phyloP scores from a whole-genome alignment of 2,329 filamentous ascomycete species.

The Claviceps monticola region DNA sequence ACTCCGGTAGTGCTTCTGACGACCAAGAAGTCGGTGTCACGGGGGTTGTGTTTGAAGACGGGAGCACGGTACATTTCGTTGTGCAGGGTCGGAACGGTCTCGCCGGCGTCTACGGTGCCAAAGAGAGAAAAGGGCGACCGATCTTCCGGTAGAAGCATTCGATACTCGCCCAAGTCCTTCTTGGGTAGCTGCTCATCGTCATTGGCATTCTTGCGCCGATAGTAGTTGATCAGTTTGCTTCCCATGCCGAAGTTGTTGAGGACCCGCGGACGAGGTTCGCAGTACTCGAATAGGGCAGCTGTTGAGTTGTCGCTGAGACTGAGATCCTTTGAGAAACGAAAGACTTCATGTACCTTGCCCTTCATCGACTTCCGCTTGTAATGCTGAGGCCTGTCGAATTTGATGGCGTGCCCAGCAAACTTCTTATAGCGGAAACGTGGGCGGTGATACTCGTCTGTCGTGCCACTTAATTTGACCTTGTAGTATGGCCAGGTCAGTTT shows the following conservation, averaged over 20 bases:
- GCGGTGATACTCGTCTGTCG: constrained; percentile 69
- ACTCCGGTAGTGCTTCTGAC: constrained; percentile 68
- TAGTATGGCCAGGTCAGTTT: constrained; percentile 95
- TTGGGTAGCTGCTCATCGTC: constrained; percentile 68
- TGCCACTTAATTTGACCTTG: constrained; percentile 66
- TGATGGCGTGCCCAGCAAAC: constrained; percentile 51
- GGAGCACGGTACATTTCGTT: constrained; percentile 94
- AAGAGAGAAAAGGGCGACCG: constrained; percentile 94
- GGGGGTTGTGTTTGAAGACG: constrained; percentile 73
- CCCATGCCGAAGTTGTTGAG: constrained; percentile 97
- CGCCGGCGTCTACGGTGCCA: constrained; percentile 79
- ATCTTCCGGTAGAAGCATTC: constrained; percentile 80
- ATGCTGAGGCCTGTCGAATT: constrained; percentile 56
- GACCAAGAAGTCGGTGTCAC: constrained; percentile 73
- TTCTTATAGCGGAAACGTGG: constrained; percentile 62
- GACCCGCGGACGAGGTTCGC: constrained; percentile 81
- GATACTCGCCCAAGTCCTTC: constrained; percentile 75
- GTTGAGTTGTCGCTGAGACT: constrained; percentile 81
- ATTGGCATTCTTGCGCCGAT: constrained; percentile 61
- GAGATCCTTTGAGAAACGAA: constrained; percentile 66
- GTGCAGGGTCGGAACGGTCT: constrained; percentile 80
- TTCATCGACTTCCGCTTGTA: constrained; percentile 75
- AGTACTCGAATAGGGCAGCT: constrained; percentile 84
- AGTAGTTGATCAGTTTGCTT: constrained; percentile 91
- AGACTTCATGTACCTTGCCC: constrained; percentile 67